These are phyloP conservation scores for Tolypocladium amazonense DNA, from an alignment of 2,329 filamentous ascomycete genomes.

Conservation along the genomic window DNA sequence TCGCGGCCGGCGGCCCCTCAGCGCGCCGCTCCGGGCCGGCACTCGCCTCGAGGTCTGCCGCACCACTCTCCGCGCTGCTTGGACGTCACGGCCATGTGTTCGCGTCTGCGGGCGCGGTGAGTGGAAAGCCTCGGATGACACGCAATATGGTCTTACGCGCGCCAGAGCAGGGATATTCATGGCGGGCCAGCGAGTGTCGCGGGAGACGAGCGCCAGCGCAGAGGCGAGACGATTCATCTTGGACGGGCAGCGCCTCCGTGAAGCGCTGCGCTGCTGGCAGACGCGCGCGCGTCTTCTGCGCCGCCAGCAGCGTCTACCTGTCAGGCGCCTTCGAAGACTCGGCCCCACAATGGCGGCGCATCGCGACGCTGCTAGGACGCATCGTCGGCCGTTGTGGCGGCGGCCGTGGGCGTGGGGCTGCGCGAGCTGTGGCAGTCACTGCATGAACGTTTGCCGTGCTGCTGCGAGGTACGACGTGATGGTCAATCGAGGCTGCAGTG, in stretches of 20 bases:
- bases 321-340: slow-evolving; percentile 26
- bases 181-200: neutral
- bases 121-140: neutral
- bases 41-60: slow-evolving; percentile 15
- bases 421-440: neutral
- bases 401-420: slow-evolving; percentile 5
- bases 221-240: neutral
- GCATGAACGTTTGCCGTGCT: neutral
- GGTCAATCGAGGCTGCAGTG: too few species aligned
- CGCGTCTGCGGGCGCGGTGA: slow-evolving; percentile 18
- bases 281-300: slow-evolving; percentile 11
- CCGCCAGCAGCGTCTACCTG: slow-evolving; percentile 24
- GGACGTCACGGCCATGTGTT: slow-evolving; percentile 19
- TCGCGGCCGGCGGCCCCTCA: slow-evolving; percentile 1
- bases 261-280: neutral
- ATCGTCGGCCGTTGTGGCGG: slow-evolving; percentile 13
- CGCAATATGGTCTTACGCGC: neutral
- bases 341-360: slow-evolving; percentile 15
- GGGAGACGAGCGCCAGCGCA: neutral
- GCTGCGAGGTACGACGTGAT: neutral
- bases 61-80: slow-evolving; percentile 20
- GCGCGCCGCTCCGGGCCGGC: slow-evolving; percentile 1
- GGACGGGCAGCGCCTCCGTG: neutral
- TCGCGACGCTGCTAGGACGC: slow-evolving; percentile 8
- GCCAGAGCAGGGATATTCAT: neutral